A percentile compares a stretch with the other conserved stretches of the same genome.
These are phyloP conservation scores for Populus trichocarpa DNA, from an alignment of 441 rosid genomes.

Conservation along the genomic window DNA sequence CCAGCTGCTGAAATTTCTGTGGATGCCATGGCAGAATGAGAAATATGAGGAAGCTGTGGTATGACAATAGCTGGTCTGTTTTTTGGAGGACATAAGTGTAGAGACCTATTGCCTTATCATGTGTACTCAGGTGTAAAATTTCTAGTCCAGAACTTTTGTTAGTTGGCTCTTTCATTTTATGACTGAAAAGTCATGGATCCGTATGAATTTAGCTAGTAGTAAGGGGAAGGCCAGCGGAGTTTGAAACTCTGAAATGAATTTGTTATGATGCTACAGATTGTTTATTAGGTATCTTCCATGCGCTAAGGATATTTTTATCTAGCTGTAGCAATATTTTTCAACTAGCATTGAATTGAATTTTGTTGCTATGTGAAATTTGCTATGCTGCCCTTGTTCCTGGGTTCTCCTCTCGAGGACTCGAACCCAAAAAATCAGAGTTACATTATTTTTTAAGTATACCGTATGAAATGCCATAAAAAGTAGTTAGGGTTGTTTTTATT, in stretches of 20 bases:
- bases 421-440: not conserved
- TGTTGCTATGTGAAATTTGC: not conserved
- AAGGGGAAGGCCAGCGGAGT: not conserved
- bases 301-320: not conserved
- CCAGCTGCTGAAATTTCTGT: slow-evolving; percentile 29
- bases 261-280: not conserved
- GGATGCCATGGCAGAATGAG: slow-evolving; percentile 47
- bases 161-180: not conserved
- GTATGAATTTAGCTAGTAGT: not conserved
- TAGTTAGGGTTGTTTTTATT: too few species aligned
- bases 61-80: not conserved
- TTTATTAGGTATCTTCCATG: not conserved
- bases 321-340: not conserved
- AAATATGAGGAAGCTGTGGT: not conserved
- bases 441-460: not conserved
- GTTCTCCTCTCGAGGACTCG: not conserved
- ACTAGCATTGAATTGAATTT: not conserved
- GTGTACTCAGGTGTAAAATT: not conserved
- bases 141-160: not conserved
- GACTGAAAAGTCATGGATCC: not conserved
- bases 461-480: not conserved
- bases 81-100: not conserved
- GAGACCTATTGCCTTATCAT: not conserved
- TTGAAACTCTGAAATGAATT: not conserved
- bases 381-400: not conserved